A percentile compares a stretch with the other conserved stretches of the same genome.
Evolutionary conservation across 2,329 filamentous ascomycete species (phyloP).

Genomic region (Dryadomyces quercivorus): DNA sequence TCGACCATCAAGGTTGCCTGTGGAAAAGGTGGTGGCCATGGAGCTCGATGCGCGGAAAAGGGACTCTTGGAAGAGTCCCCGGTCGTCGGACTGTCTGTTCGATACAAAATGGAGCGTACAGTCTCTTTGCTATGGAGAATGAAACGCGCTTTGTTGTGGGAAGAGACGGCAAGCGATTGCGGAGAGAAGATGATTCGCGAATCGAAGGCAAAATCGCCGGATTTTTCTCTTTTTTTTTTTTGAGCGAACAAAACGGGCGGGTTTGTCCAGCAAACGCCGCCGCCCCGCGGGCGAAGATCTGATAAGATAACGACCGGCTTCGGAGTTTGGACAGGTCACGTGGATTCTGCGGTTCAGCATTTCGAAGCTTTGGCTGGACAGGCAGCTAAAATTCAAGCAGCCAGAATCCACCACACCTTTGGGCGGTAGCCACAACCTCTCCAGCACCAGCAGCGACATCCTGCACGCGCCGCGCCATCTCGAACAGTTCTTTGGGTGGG

Average conservation of each 20-base stretch:
- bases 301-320: conserved; percentile 4
- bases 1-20: conserved; percentile 18
- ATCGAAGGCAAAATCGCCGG: not conserved
- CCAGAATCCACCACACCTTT: not conserved
- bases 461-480: too few species aligned
- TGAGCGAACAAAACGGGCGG: not conserved
- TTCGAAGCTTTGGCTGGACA: not conserved
- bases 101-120: not conserved
- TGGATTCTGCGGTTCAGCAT: not conserved
- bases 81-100: not conserved
- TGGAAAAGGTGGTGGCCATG: conserved; percentile 5
- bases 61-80: not conserved
- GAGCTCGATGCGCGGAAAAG: not conserved
- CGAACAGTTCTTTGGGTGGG: too few species aligned
- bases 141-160: too few species aligned
- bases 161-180: too few species aligned
- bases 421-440: not conserved
- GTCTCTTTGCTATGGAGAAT: too few species aligned
- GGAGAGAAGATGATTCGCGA: not conserved
- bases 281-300: not conserved
- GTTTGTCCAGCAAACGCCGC: too few species aligned
- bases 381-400: not conserved
- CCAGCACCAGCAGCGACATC: too few species aligned
- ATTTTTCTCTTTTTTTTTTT: not conserved
- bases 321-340: not conserved